Evolutionary conservation across 2,329 filamentous ascomycete species (phyloP).

Genomic region (Diaporthe humulicola): DNA sequence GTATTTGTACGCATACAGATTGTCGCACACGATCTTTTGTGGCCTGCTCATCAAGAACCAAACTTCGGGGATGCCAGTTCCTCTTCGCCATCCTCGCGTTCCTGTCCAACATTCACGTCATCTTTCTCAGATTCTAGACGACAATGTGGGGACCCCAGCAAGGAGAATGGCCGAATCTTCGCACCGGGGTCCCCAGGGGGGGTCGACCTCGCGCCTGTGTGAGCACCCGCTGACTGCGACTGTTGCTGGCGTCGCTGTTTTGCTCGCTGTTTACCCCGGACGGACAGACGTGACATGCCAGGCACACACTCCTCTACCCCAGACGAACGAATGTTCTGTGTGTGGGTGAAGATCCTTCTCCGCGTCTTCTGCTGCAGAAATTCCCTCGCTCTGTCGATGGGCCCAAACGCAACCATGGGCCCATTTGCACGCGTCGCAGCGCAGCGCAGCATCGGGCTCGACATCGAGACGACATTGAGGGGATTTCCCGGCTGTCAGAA

Average conservation of each 20-base stretch:
- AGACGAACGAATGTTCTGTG: conserved; percentile 7
- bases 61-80: conserved; percentile 1
- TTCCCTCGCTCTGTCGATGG: conserved; percentile 12
- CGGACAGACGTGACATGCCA: conserved; percentile 3
- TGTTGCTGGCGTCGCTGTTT: conserved; percentile 33
- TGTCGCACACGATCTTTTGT: conserved; percentile 2
- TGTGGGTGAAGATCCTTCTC: conserved; percentile 4
- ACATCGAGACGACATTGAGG: background rate
- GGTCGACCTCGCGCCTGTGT: conserved; percentile 6
- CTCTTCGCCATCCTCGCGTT: background rate
- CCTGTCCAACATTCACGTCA: conserved; percentile 21
- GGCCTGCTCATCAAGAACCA: background rate
- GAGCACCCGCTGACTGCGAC: background rate
- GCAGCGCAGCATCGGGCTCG: background rate
- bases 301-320: conserved; percentile 17
- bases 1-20: conserved; percentile 23
- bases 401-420: conserved; percentile 10
- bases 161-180: conserved; percentile 31
- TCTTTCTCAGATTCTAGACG: conserved; percentile 17
- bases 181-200: conserved; percentile 35
- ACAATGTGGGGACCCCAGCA: conserved; percentile 37
- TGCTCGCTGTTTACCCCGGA: conserved; percentile 39
- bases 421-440: background rate
- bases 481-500: conserved; percentile 2
- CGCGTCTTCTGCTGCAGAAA: conserved; percentile 26